A percentile compares a stretch with the other conserved stretches of the same genome.
Evolutionary conservation across 2,329 filamentous ascomycete genomes (phyloP).

Genomic region (Verticillium albo-atrum): DNA sequence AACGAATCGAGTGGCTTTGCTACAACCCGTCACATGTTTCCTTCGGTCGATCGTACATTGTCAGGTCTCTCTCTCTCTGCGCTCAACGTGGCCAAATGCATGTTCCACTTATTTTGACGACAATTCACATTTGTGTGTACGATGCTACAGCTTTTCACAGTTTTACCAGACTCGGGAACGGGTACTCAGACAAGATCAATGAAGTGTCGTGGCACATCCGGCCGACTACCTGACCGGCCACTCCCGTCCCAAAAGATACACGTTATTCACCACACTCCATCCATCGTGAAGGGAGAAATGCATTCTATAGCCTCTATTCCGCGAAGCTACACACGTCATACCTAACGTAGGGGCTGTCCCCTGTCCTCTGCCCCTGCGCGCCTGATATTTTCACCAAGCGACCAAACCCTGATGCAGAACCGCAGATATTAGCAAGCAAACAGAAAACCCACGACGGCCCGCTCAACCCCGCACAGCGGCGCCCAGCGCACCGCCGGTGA

Average conservation of each 20-base stretch:
- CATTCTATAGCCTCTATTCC: slow-evolving; percentile 15
- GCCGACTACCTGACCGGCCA: no score
- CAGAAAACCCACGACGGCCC: slow-evolving; percentile 1
- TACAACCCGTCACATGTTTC: no score
- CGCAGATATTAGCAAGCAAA: slow-evolving; percentile 10
- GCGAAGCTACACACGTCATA: slow-evolving; percentile 15
- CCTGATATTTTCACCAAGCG: slow-evolving; percentile 14
- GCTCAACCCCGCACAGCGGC: slow-evolving; percentile 57
- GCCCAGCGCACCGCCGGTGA: slow-evolving; percentile 76
- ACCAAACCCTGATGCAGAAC: slow-evolving; percentile 15
- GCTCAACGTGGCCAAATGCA: no score
- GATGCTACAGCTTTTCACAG: not conserved
- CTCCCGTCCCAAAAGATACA: not conserved
- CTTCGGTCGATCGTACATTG: no score
- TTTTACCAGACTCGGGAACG: no score
- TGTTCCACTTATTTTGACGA: no score
- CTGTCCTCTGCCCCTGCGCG: slow-evolving; percentile 7
- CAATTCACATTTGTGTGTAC: no score
- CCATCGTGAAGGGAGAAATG: not conserved
- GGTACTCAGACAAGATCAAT: no score
- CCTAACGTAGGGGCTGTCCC: slow-evolving; percentile 1
- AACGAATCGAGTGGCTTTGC: no score
- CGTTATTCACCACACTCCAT: not conserved
- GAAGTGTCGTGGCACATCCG: no score
- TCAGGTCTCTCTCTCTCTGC: no score